phyloP scores from a whole-genome alignment of 164 flowering plant species.

The Chimonanthus praecox region DNA sequence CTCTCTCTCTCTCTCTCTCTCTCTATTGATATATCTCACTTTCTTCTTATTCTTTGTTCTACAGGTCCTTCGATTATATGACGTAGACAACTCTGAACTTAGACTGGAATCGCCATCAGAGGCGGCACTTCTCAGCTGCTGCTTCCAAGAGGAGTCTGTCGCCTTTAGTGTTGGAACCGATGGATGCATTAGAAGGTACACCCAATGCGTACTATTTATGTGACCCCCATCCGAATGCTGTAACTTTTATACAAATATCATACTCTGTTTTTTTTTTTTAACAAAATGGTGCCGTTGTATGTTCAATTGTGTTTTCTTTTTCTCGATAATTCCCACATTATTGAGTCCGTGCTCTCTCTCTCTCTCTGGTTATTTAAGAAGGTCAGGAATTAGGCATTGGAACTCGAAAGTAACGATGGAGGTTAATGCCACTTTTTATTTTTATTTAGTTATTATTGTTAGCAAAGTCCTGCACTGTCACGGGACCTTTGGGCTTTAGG shows the following conservation, averaged over 20 bases:
- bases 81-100: slow-evolving; percentile 45
- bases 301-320: too few species aligned
- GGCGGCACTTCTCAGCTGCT: slow-evolving; percentile 68
- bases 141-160: slow-evolving; percentile 54
- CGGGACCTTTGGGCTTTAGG: too few species aligned
- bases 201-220: neutral
- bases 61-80: slow-evolving; percentile 61
- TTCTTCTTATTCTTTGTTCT: neutral
- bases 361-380: neutral
- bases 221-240: neutral
- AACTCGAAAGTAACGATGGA: too few species aligned
- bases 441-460: too few species aligned
- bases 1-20: neutral
- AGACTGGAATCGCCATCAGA: slow-evolving; percentile 42
- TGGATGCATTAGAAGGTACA: slow-evolving; percentile 59
- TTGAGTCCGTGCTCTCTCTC: too few species aligned
- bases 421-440: too few species aligned
- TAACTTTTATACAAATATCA: neutral
- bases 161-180: slow-evolving; percentile 58
- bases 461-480: too few species aligned
- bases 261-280: neutral
- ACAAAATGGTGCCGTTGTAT: too few species aligned
- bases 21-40: neutral
- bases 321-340: too few species aligned
- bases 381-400: neutral